A percentile compares a stretch with the other conserved stretches of the same genome.
phyloP scores from a whole-genome alignment of 805 yeast genomes.

The Ogataea nitratoaversa region DNA sequence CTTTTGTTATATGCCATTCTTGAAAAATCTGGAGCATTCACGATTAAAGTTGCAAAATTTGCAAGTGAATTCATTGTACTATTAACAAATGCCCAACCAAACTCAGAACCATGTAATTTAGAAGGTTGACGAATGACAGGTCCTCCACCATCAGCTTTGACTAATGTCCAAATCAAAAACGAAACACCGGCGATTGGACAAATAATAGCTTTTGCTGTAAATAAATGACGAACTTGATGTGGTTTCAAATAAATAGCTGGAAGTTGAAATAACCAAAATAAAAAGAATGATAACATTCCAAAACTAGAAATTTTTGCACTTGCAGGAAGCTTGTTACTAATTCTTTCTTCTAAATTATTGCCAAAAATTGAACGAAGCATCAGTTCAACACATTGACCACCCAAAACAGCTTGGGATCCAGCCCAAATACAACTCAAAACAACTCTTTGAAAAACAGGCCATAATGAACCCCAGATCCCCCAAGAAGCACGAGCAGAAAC shows the following conservation, averaged over 20 bases:
- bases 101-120: constrained; percentile 50
- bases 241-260: constrained; percentile 83
- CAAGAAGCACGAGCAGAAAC: constrained; percentile 76
- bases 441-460: constrained; percentile 87
- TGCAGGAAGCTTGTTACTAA: constrained; percentile 49
- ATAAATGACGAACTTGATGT: constrained; percentile 76
- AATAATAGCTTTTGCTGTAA: constrained; percentile 73
- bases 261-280: constrained; percentile 75
- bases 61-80: constrained; percentile 78
- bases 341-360: constrained; percentile 52
- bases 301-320: constrained; percentile 59
- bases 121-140: constrained; percentile 58
- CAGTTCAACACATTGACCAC: constrained; percentile 75
- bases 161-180: constrained; percentile 79
- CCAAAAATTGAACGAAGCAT: constrained; percentile 79
- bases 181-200: constrained; percentile 83
- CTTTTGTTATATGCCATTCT: constrained; percentile 65
- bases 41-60: constrained; percentile 83
- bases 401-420: constrained; percentile 80
- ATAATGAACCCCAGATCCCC: constrained; percentile 80
- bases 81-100: constrained; percentile 80
- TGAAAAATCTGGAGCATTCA: constrained; percentile 86
- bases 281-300: constrained; percentile 68
- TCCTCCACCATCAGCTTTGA: constrained; percentile 77
- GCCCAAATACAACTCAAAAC: constrained; percentile 81